Percentiles rank a stretch among this genome's conserved stretches.
phyloP scores from a whole-genome alignment of 805 yeast genomes.

The Candida arabinofermentans region DNA sequence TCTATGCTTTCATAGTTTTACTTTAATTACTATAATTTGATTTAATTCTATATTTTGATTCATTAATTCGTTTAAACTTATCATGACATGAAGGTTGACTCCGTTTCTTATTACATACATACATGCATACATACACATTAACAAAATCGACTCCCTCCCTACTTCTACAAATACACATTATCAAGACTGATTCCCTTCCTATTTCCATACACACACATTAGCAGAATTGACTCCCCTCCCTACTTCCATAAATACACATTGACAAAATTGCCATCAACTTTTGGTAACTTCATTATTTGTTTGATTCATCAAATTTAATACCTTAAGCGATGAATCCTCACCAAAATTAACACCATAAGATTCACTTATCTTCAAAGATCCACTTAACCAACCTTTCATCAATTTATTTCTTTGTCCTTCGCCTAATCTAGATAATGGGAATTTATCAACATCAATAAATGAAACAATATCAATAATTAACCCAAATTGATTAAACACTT shows the following conservation, averaged over 20 bases:
- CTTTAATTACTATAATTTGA: too few species aligned
- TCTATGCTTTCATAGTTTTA: too few species aligned
- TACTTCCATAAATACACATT: neutral
- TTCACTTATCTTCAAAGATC: slow-evolving; percentile 38
- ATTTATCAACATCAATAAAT: slow-evolving; percentile 60
- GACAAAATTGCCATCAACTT: neutral
- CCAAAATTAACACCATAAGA: slow-evolving; percentile 63
- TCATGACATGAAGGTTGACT: too few species aligned
- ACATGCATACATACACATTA: too few species aligned
- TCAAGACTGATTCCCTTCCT: too few species aligned
- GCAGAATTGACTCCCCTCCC: too few species aligned
- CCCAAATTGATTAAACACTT: slow-evolving; percentile 76
- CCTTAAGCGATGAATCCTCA: slow-evolving; percentile 55
- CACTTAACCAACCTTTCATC: slow-evolving; percentile 51
- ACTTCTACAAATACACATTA: too few species aligned
- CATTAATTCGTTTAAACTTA: too few species aligned
- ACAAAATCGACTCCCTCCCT: too few species aligned
- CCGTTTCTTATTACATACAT: too few species aligned
- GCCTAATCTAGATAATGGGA: slow-evolving; percentile 69
- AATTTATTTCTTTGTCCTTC: slow-evolving; percentile 73
- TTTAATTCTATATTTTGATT: too few species aligned
- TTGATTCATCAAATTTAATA: slow-evolving; percentile 51
- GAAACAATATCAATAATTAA: slow-evolving; percentile 79
- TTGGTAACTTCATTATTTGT: slow-evolving; percentile 5
- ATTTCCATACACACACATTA: too few species aligned